phyloP scores from a whole-genome alignment of 106 monocot species.

The Acorus gramineus region DNA sequence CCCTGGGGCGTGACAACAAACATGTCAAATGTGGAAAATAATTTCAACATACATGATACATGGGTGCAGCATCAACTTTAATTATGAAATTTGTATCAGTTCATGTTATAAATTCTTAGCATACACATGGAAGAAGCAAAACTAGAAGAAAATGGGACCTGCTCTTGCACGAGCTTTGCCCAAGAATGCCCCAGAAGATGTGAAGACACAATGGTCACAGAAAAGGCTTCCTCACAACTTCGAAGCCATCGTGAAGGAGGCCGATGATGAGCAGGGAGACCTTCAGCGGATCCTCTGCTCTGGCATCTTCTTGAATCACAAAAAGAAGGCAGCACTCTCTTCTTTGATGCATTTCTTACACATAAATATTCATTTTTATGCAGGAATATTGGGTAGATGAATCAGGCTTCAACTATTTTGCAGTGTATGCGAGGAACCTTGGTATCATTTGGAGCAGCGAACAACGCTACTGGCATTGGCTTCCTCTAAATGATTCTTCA shows the following conservation, averaged over 20 bases:
- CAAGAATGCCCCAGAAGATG: too few species aligned
- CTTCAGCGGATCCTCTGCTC: background rate
- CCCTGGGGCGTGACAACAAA: too few species aligned
- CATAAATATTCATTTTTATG: background rate
- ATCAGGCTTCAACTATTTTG: slow-evolving; percentile 40
- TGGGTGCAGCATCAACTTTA: too few species aligned
- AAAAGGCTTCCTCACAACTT: slow-evolving; percentile 4
- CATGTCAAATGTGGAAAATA: too few species aligned
- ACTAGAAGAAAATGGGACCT: too few species aligned
- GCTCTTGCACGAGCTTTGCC: too few species aligned
- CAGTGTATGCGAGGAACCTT: slow-evolving; percentile 28
- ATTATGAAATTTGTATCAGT: too few species aligned
- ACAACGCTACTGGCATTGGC: slow-evolving; percentile 40
- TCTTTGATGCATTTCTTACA: slow-evolving; percentile 2
- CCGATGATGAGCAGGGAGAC: background rate
- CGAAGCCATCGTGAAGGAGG: slow-evolving; percentile 6
- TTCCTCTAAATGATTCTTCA: slow-evolving; percentile 15
- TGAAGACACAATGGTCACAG: too few species aligned
- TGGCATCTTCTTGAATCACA: slow-evolving; percentile 10
- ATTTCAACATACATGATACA: too few species aligned
- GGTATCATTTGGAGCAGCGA: slow-evolving; percentile 52
- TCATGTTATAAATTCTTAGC: too few species aligned
- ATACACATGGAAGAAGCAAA: too few species aligned
- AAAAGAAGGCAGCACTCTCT: slow-evolving; percentile 2
- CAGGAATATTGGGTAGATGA: slow-evolving; percentile 56